Evolutionary conservation across 2,329 filamentous ascomycete species (phyloP).

Genomic region (Penicillium sp.): DNA sequence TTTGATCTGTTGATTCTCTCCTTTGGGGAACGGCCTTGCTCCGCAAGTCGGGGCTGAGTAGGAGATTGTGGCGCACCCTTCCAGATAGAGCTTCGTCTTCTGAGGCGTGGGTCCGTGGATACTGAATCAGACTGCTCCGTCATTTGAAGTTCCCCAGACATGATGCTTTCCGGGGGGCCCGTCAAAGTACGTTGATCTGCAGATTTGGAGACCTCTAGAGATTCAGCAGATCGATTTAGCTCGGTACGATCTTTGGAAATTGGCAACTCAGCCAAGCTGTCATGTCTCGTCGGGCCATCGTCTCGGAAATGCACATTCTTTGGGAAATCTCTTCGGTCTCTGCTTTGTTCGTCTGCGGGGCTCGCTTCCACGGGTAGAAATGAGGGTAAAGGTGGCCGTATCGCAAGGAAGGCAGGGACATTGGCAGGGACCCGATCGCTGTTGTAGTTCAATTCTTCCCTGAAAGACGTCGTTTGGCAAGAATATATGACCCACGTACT

Average conservation of each 20-base stretch:
- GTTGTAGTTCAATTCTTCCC: slow-evolving; percentile 19
- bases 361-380: neutral
- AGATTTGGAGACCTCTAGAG: neutral
- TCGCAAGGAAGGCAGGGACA: slow-evolving; percentile 23
- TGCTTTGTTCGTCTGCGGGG: neutral
- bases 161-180: neutral
- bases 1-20: neutral
- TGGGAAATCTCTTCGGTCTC: neutral
- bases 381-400: slow-evolving; percentile 16
- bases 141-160: neutral
- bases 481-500: slow-evolving; percentile 33
- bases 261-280: neutral
- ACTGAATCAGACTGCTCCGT: neutral
- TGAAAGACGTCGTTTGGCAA: slow-evolving; percentile 23
- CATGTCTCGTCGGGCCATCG: neutral
- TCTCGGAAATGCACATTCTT: neutral
- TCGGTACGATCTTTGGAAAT: too few species aligned
- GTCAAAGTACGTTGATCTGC: neutral
- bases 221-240: neutral
- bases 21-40: neutral
- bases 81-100: neutral
- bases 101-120: neutral
- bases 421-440: neutral
- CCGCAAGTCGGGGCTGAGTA: neutral
- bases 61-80: neutral